These are phyloP conservation scores for Curvularia eragrostidis DNA, from an alignment of 2,329 filamentous ascomycete genomes.

Conservation along the genomic window DNA sequence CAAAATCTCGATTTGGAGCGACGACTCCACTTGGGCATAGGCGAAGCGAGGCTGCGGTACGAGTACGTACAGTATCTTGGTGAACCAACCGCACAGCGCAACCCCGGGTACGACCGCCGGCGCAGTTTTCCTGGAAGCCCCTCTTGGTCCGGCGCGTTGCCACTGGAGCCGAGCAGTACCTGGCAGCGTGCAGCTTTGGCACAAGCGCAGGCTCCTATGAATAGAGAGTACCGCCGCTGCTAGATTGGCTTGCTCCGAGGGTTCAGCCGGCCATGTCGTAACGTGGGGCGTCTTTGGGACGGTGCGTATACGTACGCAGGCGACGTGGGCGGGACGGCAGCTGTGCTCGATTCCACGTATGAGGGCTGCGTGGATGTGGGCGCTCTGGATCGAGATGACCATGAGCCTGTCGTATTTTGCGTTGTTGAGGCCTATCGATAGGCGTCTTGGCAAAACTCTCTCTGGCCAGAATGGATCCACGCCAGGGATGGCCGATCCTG, in stretches of 20 bases:
- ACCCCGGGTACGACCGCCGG: neutral
- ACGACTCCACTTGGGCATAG: conserved; percentile 9
- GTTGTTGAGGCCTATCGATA: conserved; percentile 28
- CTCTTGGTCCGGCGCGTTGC: neutral
- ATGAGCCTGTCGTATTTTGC: neutral
- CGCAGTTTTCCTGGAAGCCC: neutral
- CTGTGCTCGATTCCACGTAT: neutral
- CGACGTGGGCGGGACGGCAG: neutral
- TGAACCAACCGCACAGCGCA: neutral
- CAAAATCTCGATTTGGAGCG: conserved; percentile 8
- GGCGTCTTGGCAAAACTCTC: conserved; percentile 6
- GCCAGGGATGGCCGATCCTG: conserved; percentile 15
- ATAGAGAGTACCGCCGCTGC: neutral
- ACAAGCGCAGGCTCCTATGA: neutral
- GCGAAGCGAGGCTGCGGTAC: conserved; percentile 7
- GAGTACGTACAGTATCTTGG: neutral
- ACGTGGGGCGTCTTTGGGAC: neutral
- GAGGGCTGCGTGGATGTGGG: neutral
- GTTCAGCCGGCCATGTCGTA: conserved; percentile 6
- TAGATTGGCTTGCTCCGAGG: neutral
- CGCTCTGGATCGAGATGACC: neutral
- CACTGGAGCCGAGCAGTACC: neutral
- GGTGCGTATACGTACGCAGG: neutral
- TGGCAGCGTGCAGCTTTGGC: neutral
- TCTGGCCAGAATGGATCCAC: conserved; percentile 37